Percentiles rank a stretch among this genome's conserved stretches.
These are phyloP conservation scores for Gnaphalium uliginosum DNA, from an alignment of 129 eudicot species.

Conservation along the genomic window DNA sequence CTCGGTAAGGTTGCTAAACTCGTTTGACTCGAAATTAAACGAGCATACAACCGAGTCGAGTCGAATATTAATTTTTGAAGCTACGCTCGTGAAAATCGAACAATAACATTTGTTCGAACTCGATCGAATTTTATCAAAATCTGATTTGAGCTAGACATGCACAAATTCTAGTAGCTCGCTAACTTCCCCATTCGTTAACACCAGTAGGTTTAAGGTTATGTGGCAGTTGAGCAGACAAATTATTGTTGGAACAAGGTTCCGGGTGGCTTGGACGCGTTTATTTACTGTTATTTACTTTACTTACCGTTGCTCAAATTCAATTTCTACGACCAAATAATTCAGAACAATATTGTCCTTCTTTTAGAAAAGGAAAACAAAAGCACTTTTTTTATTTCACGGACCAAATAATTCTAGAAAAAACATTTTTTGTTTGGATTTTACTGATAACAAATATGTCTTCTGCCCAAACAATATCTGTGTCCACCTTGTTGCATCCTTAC, in stretches of 20 bases:
- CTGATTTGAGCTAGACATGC: too few relatives aligned
- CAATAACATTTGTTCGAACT: too few relatives aligned
- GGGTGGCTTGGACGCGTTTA: neutral
- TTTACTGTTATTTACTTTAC: neutral
- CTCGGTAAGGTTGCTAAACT: too few relatives aligned
- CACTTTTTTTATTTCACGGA: constrained; percentile 10
- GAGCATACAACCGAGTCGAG: too few relatives aligned
- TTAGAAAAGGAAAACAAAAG: neutral
- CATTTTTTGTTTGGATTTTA: neutral
- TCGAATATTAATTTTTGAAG: too few relatives aligned
- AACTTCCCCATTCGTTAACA: too few relatives aligned
- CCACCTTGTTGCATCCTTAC: constrained; percentile 10
- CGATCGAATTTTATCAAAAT: too few relatives aligned
- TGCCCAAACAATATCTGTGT: constrained; percentile 11
- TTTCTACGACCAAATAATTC: constrained; percentile 17
- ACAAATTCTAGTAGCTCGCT: too few relatives aligned
- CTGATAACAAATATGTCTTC: neutral
- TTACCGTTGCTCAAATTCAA: constrained; percentile 8
- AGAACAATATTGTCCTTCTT: neutral
- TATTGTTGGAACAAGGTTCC: neutral
- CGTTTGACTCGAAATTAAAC: too few relatives aligned
- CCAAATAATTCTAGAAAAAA: constrained; percentile 21
- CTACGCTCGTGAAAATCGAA: too few relatives aligned
- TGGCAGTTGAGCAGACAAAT: neutral
- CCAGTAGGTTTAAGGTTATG: neutral